Conservation (phyloP, 2,329 filamentous ascomycete species). For the Pseudopithomyces chartarum region DNA sequence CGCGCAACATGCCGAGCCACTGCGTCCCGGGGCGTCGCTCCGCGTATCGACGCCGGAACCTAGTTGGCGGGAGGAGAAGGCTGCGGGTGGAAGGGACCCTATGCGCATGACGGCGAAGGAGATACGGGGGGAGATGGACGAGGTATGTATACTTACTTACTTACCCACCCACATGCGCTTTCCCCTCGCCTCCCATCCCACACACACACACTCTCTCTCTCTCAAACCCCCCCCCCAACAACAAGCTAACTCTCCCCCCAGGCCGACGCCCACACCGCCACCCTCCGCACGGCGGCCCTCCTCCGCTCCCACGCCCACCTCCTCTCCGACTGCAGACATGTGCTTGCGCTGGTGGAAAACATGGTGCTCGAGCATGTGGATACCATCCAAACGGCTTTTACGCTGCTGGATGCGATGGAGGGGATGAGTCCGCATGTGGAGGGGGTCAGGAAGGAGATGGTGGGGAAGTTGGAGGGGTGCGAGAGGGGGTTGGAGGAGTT, state of each 20-base stretch:
- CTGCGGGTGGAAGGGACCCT: background rate
- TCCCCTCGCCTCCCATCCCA: too few relatives aligned
- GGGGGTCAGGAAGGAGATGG: constrained; percentile 1
- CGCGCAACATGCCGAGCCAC: background rate
- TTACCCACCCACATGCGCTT: too few relatives aligned
- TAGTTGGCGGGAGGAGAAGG: background rate
- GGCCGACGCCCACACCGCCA: background rate
- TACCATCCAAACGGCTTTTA: constrained; percentile 7
- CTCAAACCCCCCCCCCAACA: too few relatives aligned
- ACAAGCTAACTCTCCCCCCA: background rate
- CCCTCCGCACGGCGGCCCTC: background rate
- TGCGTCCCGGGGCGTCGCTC: background rate
- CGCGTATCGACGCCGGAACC: background rate
- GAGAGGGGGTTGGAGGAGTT: background rate
- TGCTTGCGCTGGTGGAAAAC: background rate
- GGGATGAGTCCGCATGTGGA: constrained; percentile 5
- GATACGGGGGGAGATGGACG: background rate
- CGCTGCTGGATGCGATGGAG: constrained; percentile 6
- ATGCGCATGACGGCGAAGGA: background rate
- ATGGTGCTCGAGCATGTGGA: constrained; percentile 9
- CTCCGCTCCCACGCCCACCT: background rate
- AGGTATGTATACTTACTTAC: background rate
- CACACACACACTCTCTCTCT: too few relatives aligned
- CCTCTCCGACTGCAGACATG: background rate
- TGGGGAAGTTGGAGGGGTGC: constrained; percentile 6